phyloP scores from a whole-genome alignment of 2,329 filamentous ascomycete species.

The Colletotrichum orbiculare region DNA sequence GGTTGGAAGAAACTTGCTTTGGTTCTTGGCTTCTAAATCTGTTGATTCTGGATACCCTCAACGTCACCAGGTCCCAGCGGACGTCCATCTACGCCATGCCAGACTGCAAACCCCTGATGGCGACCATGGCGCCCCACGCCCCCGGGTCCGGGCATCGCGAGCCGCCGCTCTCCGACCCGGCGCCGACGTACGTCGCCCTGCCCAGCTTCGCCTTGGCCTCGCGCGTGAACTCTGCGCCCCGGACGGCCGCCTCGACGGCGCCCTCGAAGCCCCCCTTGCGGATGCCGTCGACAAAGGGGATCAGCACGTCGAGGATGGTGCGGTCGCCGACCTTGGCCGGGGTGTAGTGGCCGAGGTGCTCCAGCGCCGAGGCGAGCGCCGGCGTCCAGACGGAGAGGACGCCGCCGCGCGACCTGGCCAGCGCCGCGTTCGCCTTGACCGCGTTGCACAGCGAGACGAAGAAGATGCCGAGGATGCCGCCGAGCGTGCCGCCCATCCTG shows the following conservation, averaged over 20 bases:
- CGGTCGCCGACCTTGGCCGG: constrained; percentile 66
- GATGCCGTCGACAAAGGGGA: constrained; percentile 63
- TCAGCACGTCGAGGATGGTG: constrained; percentile 67
- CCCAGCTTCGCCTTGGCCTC: constrained; percentile 73
- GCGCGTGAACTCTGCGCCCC: constrained; percentile 72
- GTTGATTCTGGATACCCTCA: neutral
- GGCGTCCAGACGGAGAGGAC: constrained; percentile 55
- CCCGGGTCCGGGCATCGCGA: constrained; percentile 72
- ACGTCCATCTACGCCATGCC: constrained; percentile 31
- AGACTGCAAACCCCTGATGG: constrained; percentile 53
- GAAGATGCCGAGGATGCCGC: constrained; percentile 65
- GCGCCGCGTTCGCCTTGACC: constrained; percentile 43
- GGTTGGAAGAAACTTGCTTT: neutral
- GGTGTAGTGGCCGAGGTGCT: constrained; percentile 62
- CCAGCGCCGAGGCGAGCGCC: constrained; percentile 55
- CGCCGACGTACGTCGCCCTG: constrained; percentile 75
- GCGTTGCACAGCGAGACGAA: constrained; percentile 53
- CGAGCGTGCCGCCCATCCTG: constrained; percentile 65
- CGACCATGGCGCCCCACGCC: constrained; percentile 75
- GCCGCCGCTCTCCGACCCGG: constrained; percentile 59
- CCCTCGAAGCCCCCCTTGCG: constrained; percentile 62
- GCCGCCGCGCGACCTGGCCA: constrained; percentile 43
- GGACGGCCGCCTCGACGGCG: constrained; percentile 68
- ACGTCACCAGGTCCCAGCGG: neutral
- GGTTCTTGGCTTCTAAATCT: neutral